Evolutionary conservation across 2,329 filamentous ascomycete species (phyloP).

Genomic region (Fusarium sp.): DNA sequence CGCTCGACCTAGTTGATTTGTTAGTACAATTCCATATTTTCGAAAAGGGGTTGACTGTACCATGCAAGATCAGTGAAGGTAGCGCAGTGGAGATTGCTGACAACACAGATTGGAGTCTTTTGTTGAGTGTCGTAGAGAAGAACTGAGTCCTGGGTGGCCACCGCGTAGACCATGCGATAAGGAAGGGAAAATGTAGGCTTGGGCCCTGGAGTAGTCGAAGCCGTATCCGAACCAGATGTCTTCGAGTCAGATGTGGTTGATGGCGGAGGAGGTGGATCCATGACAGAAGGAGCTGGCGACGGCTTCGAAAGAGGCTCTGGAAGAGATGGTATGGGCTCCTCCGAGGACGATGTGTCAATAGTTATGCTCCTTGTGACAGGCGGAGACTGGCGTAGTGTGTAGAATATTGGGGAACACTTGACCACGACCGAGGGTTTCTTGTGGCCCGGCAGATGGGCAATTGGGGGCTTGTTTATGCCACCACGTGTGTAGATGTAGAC

Average conservation of each 20-base stretch:
- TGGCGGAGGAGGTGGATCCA: slow-evolving; percentile 84
- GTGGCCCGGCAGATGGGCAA: slow-evolving; percentile 94
- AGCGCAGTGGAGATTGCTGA: slow-evolving; percentile 96
- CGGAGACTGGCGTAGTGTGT: slow-evolving; percentile 78
- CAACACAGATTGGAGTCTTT: slow-evolving; percentile 90
- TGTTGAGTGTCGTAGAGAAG: slow-evolving; percentile 98
- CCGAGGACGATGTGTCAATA: slow-evolving; percentile 90
- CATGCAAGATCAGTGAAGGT: slow-evolving; percentile 97
- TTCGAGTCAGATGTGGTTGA: slow-evolving; percentile 66
- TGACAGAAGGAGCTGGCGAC: slow-evolving; percentile 70
- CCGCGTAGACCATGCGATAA: slow-evolving; percentile 95
- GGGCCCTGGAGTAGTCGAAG: slow-evolving; percentile 67
- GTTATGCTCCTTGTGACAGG: slow-evolving; percentile 88
- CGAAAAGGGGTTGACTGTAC: slow-evolving; percentile 65
- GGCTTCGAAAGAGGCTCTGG: slow-evolving; percentile 84
- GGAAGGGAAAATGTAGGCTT: slow-evolving; percentile 84
- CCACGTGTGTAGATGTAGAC: slow-evolving; percentile 98
- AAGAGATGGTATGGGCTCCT: slow-evolving; percentile 84
- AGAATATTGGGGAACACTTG: slow-evolving; percentile 91
- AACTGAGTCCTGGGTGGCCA: slow-evolving; percentile 96
- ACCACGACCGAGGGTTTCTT: slow-evolving; percentile 98
- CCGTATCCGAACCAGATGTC: slow-evolving; percentile 59
- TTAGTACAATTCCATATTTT: slow-evolving; percentile 46
- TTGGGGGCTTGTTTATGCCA: slow-evolving; percentile 95
- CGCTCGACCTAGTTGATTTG: slow-evolving; percentile 59